Conservation (phyloP, 202 grass and related monocot species). For the Sporobolus alterniflorus region DNA sequence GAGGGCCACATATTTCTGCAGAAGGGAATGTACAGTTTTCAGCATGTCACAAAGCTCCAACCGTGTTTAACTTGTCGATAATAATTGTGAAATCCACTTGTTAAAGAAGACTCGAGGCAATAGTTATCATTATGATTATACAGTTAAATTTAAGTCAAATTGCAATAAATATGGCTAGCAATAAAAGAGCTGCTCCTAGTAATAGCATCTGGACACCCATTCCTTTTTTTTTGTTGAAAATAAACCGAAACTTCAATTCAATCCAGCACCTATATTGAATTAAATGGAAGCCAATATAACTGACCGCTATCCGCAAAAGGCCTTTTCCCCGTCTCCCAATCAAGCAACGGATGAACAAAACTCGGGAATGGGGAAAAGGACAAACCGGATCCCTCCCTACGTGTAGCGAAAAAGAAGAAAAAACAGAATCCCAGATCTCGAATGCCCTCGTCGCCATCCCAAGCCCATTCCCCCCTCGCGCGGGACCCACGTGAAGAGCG, state of each 20-base stretch:
- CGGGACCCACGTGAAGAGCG: slow-evolving; percentile 15
- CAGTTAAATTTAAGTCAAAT: not conserved
- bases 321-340: not conserved
- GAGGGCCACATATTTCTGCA: slow-evolving; percentile 90
- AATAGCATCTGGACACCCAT: not conserved
- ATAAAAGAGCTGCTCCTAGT: slow-evolving; percentile 2
- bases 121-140: not conserved
- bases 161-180: not conserved
- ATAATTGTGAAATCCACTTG: not conserved
- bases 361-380: slow-evolving; percentile 29
- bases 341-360: slow-evolving; percentile 24
- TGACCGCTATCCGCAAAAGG: not conserved
- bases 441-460: slow-evolving; percentile 3
- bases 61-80: not conserved
- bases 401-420: not conserved
- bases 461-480: slow-evolving; percentile 20
- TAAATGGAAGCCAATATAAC: slow-evolving; percentile 3
- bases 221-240: not conserved
- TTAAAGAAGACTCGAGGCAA: not conserved
- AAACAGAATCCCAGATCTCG: slow-evolving; percentile 25
- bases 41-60: not conserved
- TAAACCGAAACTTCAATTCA: not conserved
- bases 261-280: not conserved
- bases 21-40: not conserved
- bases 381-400: slow-evolving; percentile 46